phyloP scores from a whole-genome alignment of 768 basidiomycete species.

The Hygrocybe punicea region DNA sequence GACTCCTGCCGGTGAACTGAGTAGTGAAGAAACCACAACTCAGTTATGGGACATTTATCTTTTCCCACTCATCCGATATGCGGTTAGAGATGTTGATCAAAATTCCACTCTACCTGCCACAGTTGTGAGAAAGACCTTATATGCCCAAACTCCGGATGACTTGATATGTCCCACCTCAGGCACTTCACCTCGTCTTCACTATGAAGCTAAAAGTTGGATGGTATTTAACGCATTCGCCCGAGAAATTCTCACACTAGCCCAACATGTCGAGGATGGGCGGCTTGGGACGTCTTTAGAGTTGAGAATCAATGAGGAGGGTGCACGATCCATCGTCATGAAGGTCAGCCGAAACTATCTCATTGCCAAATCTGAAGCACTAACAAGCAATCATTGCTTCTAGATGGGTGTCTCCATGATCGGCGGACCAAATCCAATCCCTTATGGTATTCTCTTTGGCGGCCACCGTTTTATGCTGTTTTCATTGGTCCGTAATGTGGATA shows the following conservation, averaged over 20 bases:
- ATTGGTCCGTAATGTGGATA: not conserved
- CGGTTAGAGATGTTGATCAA: conserved; percentile 3
- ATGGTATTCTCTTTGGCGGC: conserved; percentile 2
- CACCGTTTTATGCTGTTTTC: conserved; percentile 1
- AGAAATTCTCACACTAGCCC: conserved; percentile 3
- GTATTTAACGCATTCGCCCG: conserved; percentile 2
- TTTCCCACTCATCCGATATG: conserved; percentile 3
- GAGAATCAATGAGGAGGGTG: conserved; percentile 3
- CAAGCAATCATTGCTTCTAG: conserved; percentile 4
- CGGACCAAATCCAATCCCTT: not conserved
- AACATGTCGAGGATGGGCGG: conserved; percentile 2
- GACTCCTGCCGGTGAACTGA: conserved; percentile 1
- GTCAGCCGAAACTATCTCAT: conserved; percentile 1
- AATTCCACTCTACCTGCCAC: conserved; percentile 1
- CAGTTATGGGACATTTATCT: conserved; percentile 1
- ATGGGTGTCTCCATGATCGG: conserved; percentile 4
- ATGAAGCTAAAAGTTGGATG: not conserved
- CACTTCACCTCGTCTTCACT: conserved; percentile 3
- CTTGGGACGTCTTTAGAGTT: conserved; percentile 5
- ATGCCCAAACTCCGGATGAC: not conserved
- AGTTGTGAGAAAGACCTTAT: conserved; percentile 2
- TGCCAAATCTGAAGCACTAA: conserved; percentile 5
- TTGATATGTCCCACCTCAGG: conserved; percentile 2
- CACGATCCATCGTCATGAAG: conserved; percentile 3
- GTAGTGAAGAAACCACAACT: conserved; percentile 3